Evolutionary conservation across 2,329 filamentous ascomycete species (phyloP).

Genomic region (Trichoderma sp.): DNA sequence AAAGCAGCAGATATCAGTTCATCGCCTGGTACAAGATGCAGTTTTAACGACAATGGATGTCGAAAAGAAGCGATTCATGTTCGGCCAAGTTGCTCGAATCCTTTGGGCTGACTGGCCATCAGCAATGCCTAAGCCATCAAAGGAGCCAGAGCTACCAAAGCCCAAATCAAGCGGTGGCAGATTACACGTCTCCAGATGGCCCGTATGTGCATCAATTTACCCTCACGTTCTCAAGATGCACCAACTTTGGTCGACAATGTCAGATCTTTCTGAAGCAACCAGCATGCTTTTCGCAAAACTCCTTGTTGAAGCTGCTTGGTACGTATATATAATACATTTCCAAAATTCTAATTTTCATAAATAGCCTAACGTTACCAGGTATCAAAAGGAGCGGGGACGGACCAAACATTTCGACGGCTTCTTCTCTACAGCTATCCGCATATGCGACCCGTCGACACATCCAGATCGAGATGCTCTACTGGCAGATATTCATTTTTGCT

Average conservation of each 20-base stretch:
- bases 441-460: neutral
- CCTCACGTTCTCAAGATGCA: neutral
- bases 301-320: neutral
- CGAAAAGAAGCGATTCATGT: neutral
- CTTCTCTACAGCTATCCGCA: neutral
- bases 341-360: neutral
- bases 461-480: neutral
- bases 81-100: neutral
- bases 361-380: neutral
- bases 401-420: neutral
- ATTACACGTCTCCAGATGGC: neutral
- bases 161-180: neutral
- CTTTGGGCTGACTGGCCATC: neutral
- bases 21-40: neutral
- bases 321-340: neutral
- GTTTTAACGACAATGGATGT: neutral
- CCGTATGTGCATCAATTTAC: neutral
- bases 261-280: neutral
- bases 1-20: neutral
- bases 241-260: neutral
- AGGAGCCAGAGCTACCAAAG: neutral
- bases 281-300: neutral
- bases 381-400: neutral
- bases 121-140: neutral
- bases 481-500: neutral